phyloP scores from a whole-genome alignment of 805 yeast species.

The Lachancea cidri region DNA sequence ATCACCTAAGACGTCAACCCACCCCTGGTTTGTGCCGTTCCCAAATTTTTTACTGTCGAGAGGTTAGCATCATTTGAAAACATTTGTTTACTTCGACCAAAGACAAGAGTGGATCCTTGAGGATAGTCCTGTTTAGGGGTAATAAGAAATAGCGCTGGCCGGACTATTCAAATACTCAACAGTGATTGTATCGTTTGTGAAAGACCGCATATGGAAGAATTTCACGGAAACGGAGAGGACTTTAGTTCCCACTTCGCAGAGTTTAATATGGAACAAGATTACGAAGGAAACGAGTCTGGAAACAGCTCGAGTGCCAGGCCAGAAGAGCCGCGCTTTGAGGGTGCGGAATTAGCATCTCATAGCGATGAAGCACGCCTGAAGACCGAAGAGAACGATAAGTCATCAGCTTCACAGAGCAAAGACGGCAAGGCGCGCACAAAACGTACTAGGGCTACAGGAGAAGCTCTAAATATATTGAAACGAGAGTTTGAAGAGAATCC shows the following conservation, averaged over 20 bases:
- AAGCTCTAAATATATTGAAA: conserved; percentile 62
- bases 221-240: conserved; percentile 2
- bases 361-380: not conserved
- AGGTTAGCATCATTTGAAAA: not conserved
- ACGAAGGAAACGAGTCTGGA: not conserved
- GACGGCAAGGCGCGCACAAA: conserved; percentile 33
- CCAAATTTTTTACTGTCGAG: not conserved
- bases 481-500: conserved; percentile 66
- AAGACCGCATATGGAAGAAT: conserved; percentile 1
- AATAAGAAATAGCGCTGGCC: not conserved
- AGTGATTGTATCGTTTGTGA: not conserved
- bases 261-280: not conserved
- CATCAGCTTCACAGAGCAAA: not conserved
- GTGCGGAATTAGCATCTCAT: not conserved
- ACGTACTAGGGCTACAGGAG: conserved; percentile 75
- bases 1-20: not conserved
- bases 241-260: not conserved
- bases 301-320: not conserved
- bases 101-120: not conserved
- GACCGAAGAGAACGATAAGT: not conserved
- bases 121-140: not conserved
- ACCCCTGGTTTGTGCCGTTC: not conserved
- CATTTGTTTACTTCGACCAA: not conserved
- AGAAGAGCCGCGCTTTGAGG: not conserved
- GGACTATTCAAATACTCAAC: not conserved